Evolutionary conservation across 352 stramenopile genomes (phyloP).

Genomic region (Aphanomyces invadans): DNA sequence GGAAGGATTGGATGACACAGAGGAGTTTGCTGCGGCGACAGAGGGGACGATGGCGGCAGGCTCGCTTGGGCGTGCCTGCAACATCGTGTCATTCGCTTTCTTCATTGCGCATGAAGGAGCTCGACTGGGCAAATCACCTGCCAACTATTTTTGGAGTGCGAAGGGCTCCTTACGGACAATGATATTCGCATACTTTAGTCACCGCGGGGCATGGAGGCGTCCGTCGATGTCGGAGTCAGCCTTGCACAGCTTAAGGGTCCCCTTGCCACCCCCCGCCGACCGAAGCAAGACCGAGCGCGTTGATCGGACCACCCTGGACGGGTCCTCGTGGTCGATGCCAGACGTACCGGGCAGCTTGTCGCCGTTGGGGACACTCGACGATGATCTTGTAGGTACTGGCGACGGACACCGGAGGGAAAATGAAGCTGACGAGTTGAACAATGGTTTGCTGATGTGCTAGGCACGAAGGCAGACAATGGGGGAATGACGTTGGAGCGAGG

Average conservation of each 20-base stretch:
- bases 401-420: not conserved
- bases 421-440: not conserved
- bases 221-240: constrained; percentile 72
- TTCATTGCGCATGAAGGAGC: not conserved
- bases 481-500: no score
- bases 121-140: no score
- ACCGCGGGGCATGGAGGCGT: no score
- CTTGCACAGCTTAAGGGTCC: constrained; percentile 47
- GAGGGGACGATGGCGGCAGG: not conserved
- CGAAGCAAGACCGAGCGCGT: constrained; percentile 58
- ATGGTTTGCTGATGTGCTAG: not conserved
- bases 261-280: constrained; percentile 35
- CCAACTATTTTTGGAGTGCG: not conserved
- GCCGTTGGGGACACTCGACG: constrained; percentile 41
- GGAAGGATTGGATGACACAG: not conserved
- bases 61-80: not conserved
- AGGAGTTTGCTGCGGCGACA: not conserved
- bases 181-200: no score
- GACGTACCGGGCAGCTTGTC: constrained; percentile 35
- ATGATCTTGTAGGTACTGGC: not conserved
- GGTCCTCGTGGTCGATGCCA: constrained; percentile 50
- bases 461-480: not conserved
- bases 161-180: no score
- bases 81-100: not conserved
- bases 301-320: constrained; percentile 41